These are phyloP conservation scores for Penicillium pulvis DNA, from an alignment of 495 filamentous ascomycete species.

Conservation along the genomic window DNA sequence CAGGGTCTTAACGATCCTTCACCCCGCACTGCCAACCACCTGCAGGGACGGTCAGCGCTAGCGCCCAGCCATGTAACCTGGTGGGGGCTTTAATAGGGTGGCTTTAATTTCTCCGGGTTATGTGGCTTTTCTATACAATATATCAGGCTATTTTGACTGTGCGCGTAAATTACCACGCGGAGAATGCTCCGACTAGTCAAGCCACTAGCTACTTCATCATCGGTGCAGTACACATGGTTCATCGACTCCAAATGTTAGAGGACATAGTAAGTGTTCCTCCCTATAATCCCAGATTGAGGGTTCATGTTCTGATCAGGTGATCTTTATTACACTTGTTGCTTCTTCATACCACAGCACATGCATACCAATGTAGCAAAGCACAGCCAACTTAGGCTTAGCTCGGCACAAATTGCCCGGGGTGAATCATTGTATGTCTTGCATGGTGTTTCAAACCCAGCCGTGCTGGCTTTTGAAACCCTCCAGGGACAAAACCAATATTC, in stretches of 20 bases:
- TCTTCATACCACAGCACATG: no score
- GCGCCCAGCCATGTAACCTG: background rate
- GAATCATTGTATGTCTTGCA: no score
- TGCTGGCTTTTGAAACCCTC: background rate
- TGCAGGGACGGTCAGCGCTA: background rate
- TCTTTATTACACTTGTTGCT: no score
- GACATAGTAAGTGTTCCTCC: no score
- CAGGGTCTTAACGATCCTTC: background rate
- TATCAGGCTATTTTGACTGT: background rate
- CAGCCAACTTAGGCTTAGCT: no score
- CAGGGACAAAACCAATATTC: background rate
- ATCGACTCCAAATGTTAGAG: no score
- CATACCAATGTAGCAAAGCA: no score
- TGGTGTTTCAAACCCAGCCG: background rate
- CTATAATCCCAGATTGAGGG: no score
- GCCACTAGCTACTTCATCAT: background rate
- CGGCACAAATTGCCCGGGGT: no score
- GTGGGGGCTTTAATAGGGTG: background rate
- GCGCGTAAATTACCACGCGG: conserved; percentile 17
- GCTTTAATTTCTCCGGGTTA: background rate
- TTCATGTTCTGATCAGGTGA: background rate
- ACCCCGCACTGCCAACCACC: conserved; percentile 1
- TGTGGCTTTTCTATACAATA: background rate
- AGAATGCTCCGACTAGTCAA: conserved; percentile 23
- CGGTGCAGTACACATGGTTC: no score